Conservation (phyloP, 345 rosid species). For the Trapa incisa region DNA sequence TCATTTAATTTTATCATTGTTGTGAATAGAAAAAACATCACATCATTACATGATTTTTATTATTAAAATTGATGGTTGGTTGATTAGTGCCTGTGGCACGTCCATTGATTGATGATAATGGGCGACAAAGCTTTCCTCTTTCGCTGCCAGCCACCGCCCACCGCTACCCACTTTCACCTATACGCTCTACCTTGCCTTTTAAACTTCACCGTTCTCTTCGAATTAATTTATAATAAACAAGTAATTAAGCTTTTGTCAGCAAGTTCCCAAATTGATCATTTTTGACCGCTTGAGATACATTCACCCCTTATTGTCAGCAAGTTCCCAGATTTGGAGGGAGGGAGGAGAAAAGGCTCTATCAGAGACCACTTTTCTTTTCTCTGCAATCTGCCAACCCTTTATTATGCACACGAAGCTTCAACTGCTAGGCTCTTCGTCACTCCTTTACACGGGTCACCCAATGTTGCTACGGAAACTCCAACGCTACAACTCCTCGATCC, state of each 20-base stretch:
- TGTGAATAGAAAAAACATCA: not conserved
- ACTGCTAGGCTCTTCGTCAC: conserved; percentile 74
- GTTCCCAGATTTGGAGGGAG: not conserved
- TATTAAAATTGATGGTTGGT: not conserved
- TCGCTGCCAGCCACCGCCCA: not conserved
- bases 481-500: conserved; percentile 70
- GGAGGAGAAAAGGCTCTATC: not conserved
- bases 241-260: too few species aligned
- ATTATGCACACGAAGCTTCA: conserved; percentile 62
- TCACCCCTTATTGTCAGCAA: not conserved
- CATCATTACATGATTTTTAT: not conserved
- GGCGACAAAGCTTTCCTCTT: not conserved
- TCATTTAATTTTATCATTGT: not conserved
- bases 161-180: too few species aligned
- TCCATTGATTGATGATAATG: not conserved
- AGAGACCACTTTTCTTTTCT: not conserved
- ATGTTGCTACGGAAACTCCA: conserved; percentile 41
- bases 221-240: too few species aligned
- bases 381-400: not conserved
- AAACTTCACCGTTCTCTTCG: too few species aligned
- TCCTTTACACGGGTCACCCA: conserved; percentile 77
- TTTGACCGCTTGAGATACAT: not conserved
- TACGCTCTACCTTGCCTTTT: too few species aligned
- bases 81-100: not conserved
- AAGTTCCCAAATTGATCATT: not conserved